Base-by-base conservation (phyloP, 2,329 filamentous ascomycete species). In the Cordyceps farinosa region DNA sequence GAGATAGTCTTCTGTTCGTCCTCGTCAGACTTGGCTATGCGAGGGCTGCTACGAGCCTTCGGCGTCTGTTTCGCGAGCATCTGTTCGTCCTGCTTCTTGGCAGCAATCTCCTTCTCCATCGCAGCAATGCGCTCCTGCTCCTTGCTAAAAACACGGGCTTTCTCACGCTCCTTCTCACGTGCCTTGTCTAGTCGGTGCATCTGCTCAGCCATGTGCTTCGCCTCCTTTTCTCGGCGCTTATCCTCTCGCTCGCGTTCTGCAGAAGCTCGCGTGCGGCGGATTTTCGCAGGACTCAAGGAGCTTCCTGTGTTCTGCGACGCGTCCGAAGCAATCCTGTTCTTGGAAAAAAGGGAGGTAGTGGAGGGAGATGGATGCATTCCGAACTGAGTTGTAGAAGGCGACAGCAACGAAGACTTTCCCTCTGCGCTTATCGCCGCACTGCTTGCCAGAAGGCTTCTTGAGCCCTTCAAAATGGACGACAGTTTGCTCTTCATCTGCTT, bases 401-500 rank as follows among this genome's bases (percentile, higher is more conserved):
- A 87, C 27, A 86, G 70, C 7, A 87, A 71, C 3, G 81, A 82
- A 0, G 81, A 79, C 68, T 87, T 88, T 8, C 84, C 83, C 67
- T 88, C 86, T 0, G 85, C 85, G 68, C 85, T 88, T 44, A 85
- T 77, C 17, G 82, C 84, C 3, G 85, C 86, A 68, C 86, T 94
- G 68, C 90, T 96, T 22, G 89, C 91, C 66, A 97, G 88, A 55
- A 97, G 84, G 15, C 89, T 91, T 74, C 90, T 94, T 4, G 93
- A 95, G 62, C 89, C 90, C 76, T 92, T 93, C 69, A 97, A 81
- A 65, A 97, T 92, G 10, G 93, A 96, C 53, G 94, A 96, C 54
- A 98, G 81, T 73, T 92, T 96, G 71, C 90, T 91, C 78, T 97
- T 98, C 34, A 95, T 93, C 58, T 95, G 92, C 75, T 93, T 97